A percentile compares a stretch with the other conserved stretches of the same genome.
phyloP scores from a whole-genome alignment of 441 rosid genomes.

The Jatropha podagrica region DNA sequence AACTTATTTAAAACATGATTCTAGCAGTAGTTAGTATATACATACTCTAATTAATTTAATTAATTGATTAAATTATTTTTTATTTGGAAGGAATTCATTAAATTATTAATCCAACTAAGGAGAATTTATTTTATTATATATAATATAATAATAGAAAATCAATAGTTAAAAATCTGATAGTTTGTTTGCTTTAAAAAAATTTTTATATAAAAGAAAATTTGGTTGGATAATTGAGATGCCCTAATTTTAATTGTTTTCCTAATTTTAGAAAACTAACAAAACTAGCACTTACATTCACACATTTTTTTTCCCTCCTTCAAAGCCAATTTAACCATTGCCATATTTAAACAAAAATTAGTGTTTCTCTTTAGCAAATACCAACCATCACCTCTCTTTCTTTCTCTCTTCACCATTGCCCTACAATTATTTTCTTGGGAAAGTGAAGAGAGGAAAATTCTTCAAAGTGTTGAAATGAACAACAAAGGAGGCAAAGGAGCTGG shows the following conservation, averaged over 20 bases:
- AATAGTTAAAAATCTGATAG: no score
- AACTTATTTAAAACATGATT: no score
- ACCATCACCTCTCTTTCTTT: background rate
- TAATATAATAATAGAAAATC: no score
- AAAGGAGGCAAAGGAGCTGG: slow-evolving; percentile 11
- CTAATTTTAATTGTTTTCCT: background rate
- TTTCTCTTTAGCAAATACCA: background rate
- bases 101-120: no score
- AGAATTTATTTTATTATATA: no score
- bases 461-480: background rate
- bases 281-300: background rate
- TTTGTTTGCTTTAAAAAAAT: no score
- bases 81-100: no score
- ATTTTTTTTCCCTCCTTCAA: slow-evolving; percentile 14
- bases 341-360: background rate
- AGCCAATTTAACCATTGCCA: slow-evolving; percentile 22
- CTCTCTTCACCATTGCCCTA: background rate
- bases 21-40: no score
- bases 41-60: no score
- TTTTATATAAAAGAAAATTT: no score
- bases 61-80: no score
- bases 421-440: background rate
- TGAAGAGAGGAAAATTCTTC: background rate
- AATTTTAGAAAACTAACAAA: slow-evolving; percentile 18
- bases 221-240: background rate